Conservation (phyloP, 1,139 yeast species). For the Pichia sp. region DNA sequence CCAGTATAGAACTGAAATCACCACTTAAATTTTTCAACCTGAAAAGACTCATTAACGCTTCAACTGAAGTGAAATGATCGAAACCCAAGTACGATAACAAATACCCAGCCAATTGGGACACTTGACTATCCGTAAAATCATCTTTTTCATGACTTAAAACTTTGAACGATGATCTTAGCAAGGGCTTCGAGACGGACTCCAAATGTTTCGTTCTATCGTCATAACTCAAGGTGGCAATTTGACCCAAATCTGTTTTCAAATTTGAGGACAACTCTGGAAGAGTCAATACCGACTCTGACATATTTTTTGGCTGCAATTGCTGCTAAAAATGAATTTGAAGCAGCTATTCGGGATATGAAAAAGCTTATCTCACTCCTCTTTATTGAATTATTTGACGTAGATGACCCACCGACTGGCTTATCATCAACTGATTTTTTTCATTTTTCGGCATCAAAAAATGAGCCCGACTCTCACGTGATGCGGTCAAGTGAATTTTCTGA, state of each 20-base stretch:
- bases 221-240: neutral
- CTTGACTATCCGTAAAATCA: neutral
- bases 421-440: too few relatives aligned
- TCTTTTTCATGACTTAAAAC: neutral
- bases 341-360: too few relatives aligned
- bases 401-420: too few relatives aligned
- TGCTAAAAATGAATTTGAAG: too few relatives aligned
- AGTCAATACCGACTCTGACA: neutral
- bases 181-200: constrained; percentile 6
- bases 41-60: constrained; percentile 10
- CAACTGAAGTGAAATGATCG: constrained; percentile 10
- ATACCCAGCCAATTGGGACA: neutral
- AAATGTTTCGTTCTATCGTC: constrained; percentile 8
- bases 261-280: neutral
- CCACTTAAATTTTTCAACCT: constrained; percentile 4
- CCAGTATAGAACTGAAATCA: constrained; percentile 1
- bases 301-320: neutral
- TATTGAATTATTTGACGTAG: too few relatives aligned
- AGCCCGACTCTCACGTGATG: too few relatives aligned
- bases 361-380: too few relatives aligned
- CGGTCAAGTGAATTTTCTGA: too few relatives aligned
- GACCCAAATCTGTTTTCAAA: constrained; percentile 6
- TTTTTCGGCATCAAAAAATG: too few relatives aligned
- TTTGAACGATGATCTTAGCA: constrained; percentile 7
- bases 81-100: constrained; percentile 10